phyloP scores from a whole-genome alignment of 2,329 filamentous ascomycete species.

The Aspergillus udagawae region DNA sequence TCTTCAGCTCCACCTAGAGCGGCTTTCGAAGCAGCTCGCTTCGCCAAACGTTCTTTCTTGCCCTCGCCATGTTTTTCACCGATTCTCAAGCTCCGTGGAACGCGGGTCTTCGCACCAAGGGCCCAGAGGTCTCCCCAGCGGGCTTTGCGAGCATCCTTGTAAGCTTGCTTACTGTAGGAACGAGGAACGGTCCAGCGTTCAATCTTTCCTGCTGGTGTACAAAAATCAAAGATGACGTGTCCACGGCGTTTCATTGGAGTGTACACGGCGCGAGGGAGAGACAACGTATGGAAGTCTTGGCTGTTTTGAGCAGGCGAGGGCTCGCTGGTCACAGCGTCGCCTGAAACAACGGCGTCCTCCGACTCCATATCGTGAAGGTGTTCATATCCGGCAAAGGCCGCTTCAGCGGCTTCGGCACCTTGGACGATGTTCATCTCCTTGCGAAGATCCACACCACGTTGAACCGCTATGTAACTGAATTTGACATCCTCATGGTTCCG shows the following conservation, averaged over 20 bases:
- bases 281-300: conserved; percentile 51
- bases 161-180: conserved; percentile 75
- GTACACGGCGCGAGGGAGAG: conserved; percentile 73
- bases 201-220: conserved; percentile 77
- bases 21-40: conserved; percentile 28
- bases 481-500: conserved; percentile 86
- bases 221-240: conserved; percentile 86
- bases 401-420: conserved; percentile 55
- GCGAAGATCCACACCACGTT: conserved; percentile 66
- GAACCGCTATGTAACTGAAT: conserved; percentile 84
- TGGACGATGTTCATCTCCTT: conserved; percentile 42
- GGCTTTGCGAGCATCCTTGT: conserved; percentile 86
- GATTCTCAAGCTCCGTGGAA: conserved; percentile 57
- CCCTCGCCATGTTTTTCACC: conserved; percentile 47
- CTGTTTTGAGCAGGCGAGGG: conserved; percentile 13
- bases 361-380: conserved; percentile 32
- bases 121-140: conserved; percentile 95
- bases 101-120: conserved; percentile 82
- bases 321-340: conserved; percentile 6
- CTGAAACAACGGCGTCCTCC: conserved; percentile 10
- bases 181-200: conserved; percentile 92
- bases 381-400: conserved; percentile 71
- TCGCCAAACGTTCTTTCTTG: conserved; percentile 39
- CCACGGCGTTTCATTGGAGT: conserved; percentile 81
- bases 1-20: conserved; percentile 23